phyloP scores from a whole-genome alignment of 1,139 yeast species.

The Nakaseomyces nivariensis region DNA sequence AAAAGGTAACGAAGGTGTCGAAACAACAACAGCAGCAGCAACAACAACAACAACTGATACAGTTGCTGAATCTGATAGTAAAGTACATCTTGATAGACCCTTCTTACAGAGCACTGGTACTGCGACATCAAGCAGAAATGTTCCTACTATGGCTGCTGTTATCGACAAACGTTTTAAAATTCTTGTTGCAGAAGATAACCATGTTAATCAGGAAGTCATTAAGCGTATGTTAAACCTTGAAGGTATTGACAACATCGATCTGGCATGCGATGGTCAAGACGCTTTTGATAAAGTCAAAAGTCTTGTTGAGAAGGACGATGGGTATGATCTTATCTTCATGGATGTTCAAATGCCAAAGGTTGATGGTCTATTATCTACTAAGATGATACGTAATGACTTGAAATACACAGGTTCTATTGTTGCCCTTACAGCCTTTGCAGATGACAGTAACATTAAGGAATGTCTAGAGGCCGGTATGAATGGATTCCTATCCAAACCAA shows the following conservation, averaged over 20 bases:
- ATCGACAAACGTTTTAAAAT: constrained; percentile 34
- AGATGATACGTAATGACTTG: constrained; percentile 54
- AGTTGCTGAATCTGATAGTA: constrained; percentile 13
- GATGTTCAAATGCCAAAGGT: constrained; percentile 94
- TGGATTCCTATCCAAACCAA: constrained; percentile 81
- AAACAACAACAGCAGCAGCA: not conserved
- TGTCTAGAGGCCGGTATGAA: constrained; percentile 81
- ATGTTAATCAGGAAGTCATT: constrained; percentile 85
- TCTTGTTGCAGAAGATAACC: constrained; percentile 90
- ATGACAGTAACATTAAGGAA: constrained; percentile 68
- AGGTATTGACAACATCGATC: constrained; percentile 57
- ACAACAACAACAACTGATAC: not conserved
- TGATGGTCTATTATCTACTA: constrained; percentile 80
- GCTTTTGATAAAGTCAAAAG: constrained; percentile 59
- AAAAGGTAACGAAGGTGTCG: constrained; percentile 19
- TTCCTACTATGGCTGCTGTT: constrained; percentile 10
- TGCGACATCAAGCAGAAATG: constrained; percentile 27
- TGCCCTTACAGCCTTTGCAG: constrained; percentile 91
- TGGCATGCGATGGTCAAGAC: constrained; percentile 86
- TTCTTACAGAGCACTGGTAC: constrained; percentile 34
- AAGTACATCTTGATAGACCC: constrained; percentile 28
- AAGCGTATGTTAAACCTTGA: constrained; percentile 74
- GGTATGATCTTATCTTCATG: constrained; percentile 76
- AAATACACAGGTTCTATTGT: constrained; percentile 69
- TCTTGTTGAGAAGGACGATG: constrained; percentile 31